Evolutionary conservation across 2,329 filamentous ascomycete species (phyloP).

Genomic region (Colletotrichum sidae): DNA sequence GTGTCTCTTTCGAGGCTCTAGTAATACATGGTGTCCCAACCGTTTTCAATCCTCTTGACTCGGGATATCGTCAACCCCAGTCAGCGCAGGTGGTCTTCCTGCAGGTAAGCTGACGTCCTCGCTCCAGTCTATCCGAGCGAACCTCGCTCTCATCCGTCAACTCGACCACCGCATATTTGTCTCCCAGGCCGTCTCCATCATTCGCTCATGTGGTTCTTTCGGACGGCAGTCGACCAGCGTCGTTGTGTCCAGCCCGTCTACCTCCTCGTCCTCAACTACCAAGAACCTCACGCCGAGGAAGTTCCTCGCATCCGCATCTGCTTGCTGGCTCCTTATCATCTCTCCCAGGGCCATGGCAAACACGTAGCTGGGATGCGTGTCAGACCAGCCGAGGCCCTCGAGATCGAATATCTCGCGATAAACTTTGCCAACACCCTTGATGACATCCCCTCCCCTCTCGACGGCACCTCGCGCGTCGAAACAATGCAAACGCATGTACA

Average conservation of each 20-base stretch:
- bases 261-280: conserved; percentile 42
- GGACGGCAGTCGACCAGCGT: conserved; percentile 29
- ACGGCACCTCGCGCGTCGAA: conserved; percentile 35
- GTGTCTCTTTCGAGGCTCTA: conserved; percentile 26
- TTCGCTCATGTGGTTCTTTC: background rate
- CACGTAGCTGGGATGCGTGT: conserved; percentile 44
- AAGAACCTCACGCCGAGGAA: conserved; percentile 44
- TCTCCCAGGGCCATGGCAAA: conserved; percentile 46
- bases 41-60: no score
- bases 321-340: conserved; percentile 47
- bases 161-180: conserved; percentile 15
- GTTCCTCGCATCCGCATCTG: conserved; percentile 27
- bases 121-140: background rate
- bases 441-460: conserved; percentile 42
- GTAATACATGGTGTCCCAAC: conserved; percentile 30
- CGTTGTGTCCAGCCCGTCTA: conserved; percentile 25
- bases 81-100: background rate
- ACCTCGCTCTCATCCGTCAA: background rate
- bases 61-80: background rate
- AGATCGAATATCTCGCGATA: conserved; percentile 49
- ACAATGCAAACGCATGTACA: conserved; percentile 42
- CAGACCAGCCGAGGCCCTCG: conserved; percentile 46
- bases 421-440: conserved; percentile 44
- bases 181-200: background rate
- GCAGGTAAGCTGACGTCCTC: background rate